Evolutionary conservation across 306 rosid species (phyloP), one percentile per base, ranked within the genome.

Genomic region (Inga oerstediana): DNA sequence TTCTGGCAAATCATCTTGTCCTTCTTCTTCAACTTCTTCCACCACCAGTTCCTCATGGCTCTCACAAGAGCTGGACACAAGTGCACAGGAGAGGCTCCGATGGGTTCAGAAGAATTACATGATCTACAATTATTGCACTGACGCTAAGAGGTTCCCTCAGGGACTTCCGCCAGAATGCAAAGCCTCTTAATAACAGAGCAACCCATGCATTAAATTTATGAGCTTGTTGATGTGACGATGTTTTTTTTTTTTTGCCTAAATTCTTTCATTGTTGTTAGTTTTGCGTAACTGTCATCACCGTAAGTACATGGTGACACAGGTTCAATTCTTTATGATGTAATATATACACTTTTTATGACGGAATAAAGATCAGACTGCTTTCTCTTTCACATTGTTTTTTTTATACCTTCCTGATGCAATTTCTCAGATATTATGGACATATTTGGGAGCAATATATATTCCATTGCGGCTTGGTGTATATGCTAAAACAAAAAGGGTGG

Each of bases 31-130:
- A 17, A 82, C 75, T 66, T 11, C 76, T 12, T 44, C 76, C 10
- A 72, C 86, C 0, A 12, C 70, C 0, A 13, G 20, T 13, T 64
- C 70, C 8, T 65, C 71, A 1, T 92, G 97, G 97, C 84, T 88
- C 3, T 69, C 88, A 0, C 79, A 89, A 59, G 79, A 88, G 20
- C 82, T 92, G 46, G 97, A 92, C 54, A 74, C 79, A 9, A 76
- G 87, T 0, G 52, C 80, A 14, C 89, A 79, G 4, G 58, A 66
- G 34, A 89, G 88, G 70, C 72, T 92, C 15, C 35, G 35, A 14
- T 89, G 93, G 93, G 94, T 89, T 59, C 94, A 87, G 72, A 85
- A 79, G 22, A 92, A 91, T 49, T 88, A 87, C 85, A 89, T 91
- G 92, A 86, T 91, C 27, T 92, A 91, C 44, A 87, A 92, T 68